phyloP scores from a whole-genome alignment of 805 yeast species.

The Wickerhamiella bombiphila region DNA sequence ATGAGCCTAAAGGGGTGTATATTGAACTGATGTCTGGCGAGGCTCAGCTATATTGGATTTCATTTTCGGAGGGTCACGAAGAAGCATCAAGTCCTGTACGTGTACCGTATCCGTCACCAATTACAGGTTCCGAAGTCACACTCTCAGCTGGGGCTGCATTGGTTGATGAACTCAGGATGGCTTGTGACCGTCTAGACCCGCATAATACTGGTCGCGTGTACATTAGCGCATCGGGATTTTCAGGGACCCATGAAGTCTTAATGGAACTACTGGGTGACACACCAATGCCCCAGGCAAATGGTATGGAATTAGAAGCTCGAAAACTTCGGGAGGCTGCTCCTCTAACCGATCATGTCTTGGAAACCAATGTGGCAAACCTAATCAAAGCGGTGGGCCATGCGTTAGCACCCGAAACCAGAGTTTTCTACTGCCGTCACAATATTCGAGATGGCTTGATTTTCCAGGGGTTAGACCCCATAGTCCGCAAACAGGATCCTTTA shows the following conservation, averaged over 20 bases:
- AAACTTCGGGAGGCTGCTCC: slow-evolving; percentile 1
- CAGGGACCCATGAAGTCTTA: slow-evolving; percentile 7
- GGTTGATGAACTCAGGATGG: background rate
- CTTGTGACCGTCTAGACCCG: background rate
- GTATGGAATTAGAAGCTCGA: slow-evolving; percentile 6
- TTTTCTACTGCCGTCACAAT: slow-evolving; percentile 64
- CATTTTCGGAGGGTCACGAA: slow-evolving; percentile 38
- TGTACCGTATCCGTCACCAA: background rate
- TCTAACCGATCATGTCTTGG: background rate
- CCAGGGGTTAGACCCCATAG: slow-evolving; percentile 41
- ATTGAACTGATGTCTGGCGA: slow-evolving; percentile 66
- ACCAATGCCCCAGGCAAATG: slow-evolving; percentile 5
- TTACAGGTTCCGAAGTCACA: background rate
- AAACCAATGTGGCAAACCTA: slow-evolving; percentile 4
- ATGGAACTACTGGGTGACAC: slow-evolving; percentile 4
- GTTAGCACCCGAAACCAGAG: slow-evolving; percentile 9
- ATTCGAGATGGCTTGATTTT: slow-evolving; percentile 63
- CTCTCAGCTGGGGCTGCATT: background rate
- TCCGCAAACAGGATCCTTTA: slow-evolving; percentile 54
- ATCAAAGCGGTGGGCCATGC: slow-evolving; percentile 6
- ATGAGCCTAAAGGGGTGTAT: slow-evolving; percentile 49
- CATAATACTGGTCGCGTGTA: slow-evolving; percentile 3
- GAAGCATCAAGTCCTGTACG: slow-evolving; percentile 21
- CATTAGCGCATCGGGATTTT: slow-evolving; percentile 12
- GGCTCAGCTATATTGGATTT: slow-evolving; percentile 55